Conservation (phyloP, 306 rosid genomes). For the Pyrus pyrifolia region DNA sequence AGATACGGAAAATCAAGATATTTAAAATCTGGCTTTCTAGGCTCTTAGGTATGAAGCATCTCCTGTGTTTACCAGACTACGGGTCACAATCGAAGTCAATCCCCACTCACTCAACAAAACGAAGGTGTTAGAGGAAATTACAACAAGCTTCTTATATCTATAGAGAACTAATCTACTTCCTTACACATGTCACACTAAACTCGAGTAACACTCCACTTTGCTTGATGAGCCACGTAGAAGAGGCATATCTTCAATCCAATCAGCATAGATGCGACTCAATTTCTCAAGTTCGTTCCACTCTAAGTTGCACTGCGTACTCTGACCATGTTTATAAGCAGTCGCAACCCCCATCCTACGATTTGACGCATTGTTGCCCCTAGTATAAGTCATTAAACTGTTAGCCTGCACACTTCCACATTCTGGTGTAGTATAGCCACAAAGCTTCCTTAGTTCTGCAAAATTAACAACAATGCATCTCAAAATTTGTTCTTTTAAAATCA, state of each 20-base stretch:
- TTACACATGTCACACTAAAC: background rate
- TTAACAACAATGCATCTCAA: background rate
- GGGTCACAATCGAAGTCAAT: background rate
- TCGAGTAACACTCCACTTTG: background rate
- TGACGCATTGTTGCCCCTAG: background rate
- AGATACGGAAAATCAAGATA: background rate
- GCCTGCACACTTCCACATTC: background rate
- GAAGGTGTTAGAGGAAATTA: background rate
- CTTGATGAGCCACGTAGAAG: background rate
- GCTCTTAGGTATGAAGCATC: background rate
- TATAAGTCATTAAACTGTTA: background rate
- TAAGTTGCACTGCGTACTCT: conserved; percentile 8
- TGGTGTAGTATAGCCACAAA: background rate
- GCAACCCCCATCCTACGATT: background rate
- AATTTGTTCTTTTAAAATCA: background rate
- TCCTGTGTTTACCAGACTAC: background rate
- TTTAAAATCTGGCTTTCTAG: too few species aligned
- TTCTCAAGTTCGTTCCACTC: conserved; percentile 16
- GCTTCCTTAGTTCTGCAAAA: conserved; percentile 15
- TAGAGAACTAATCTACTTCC: background rate
- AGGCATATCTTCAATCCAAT: conserved; percentile 39
- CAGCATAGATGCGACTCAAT: conserved; percentile 43
- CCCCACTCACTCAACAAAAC: background rate
- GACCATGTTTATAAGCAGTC: background rate
- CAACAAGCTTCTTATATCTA: background rate